phyloP scores from a whole-genome alignment of 495 filamentous ascomycete species.

The Saxophila tyrrhenica region DNA sequence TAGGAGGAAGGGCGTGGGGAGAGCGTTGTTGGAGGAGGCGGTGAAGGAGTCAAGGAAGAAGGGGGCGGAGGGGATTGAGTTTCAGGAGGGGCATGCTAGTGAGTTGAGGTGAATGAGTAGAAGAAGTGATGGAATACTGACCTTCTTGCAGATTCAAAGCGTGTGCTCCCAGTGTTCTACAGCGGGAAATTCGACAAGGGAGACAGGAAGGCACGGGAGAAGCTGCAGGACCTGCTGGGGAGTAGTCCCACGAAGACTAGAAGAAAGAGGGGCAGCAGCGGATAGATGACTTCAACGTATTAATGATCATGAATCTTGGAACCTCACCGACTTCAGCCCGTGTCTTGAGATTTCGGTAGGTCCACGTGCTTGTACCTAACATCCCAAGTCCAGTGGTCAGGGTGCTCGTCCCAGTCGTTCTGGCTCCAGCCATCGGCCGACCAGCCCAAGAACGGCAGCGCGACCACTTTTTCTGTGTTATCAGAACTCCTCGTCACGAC shows the following conservation, averaged over 20 bases:
- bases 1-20: conserved; percentile 55
- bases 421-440: conserved; percentile 1
- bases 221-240: conserved; percentile 38
- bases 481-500: neutral
- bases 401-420: neutral
- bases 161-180: conserved; percentile 49
- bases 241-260: conserved; percentile 6
- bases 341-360: neutral
- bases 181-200: conserved; percentile 46
- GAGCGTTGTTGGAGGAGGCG: conserved; percentile 54
- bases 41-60: conserved; percentile 46
- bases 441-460: conserved; percentile 14
- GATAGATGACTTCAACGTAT: neutral
- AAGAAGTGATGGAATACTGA: conserved; percentile 6
- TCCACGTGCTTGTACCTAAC: conserved; percentile 27
- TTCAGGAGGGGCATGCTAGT: conserved; percentile 57
- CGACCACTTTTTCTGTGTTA: conserved; percentile 5
- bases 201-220: conserved; percentile 42
- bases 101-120: conserved; percentile 15
- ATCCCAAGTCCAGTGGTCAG: conserved; percentile 9
- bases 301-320: neutral
- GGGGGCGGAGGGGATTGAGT: conserved; percentile 49
- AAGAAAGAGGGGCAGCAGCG: conserved; percentile 1
- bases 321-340: neutral
- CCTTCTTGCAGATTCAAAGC: conserved; percentile 36